These are phyloP conservation scores for Epithemia pelagica DNA, from an alignment of 108 stramenopile genomes.

Conservation along the genomic window DNA sequence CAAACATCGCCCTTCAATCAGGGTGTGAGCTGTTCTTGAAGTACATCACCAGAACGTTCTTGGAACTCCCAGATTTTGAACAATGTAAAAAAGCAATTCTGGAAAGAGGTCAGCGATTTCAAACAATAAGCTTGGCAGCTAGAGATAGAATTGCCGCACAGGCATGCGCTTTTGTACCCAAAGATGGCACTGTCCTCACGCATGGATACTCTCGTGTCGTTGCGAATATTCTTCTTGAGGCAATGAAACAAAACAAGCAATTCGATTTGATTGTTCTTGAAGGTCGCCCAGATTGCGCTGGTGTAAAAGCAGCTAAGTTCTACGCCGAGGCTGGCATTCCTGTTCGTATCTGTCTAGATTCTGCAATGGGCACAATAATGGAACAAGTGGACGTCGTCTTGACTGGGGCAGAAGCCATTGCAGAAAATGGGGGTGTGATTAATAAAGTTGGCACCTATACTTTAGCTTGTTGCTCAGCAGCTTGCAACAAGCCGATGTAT, in stretches of 20 bases:
- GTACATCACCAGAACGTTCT: slow-evolving; percentile 85
- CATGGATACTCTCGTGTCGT: slow-evolving; percentile 92
- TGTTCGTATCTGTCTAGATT: slow-evolving; percentile 84
- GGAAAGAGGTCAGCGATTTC: slow-evolving; percentile 88
- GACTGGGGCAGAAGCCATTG: slow-evolving; percentile 94
- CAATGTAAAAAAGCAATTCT: slow-evolving; percentile 70
- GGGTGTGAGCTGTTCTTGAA: slow-evolving; percentile 80
- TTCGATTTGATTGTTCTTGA: slow-evolving; percentile 88
- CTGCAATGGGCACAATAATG: slow-evolving; percentile 93
- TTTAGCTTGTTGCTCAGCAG: slow-evolving; percentile 80
- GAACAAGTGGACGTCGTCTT: slow-evolving; percentile 89
- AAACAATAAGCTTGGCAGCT: slow-evolving; percentile 72
- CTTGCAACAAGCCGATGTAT: slow-evolving; percentile 91
- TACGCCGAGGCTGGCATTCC: slow-evolving; percentile 83
- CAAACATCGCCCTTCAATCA: slow-evolving; percentile 57
- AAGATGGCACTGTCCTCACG: slow-evolving; percentile 80
- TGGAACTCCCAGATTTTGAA: slow-evolving; percentile 74
- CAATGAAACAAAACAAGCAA: slow-evolving; percentile 55
- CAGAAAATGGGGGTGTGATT: slow-evolving; percentile 95
- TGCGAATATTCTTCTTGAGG: slow-evolving; percentile 64
- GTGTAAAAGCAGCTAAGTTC: slow-evolving; percentile 63
- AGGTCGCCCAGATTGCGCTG: slow-evolving; percentile 85
- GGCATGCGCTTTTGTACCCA: slow-evolving; percentile 85
- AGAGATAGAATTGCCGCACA: slow-evolving; percentile 82
- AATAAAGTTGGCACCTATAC: slow-evolving; percentile 92